Conservation (phyloP, 169 alveolate species). For the Theileria orientalis region DNA sequence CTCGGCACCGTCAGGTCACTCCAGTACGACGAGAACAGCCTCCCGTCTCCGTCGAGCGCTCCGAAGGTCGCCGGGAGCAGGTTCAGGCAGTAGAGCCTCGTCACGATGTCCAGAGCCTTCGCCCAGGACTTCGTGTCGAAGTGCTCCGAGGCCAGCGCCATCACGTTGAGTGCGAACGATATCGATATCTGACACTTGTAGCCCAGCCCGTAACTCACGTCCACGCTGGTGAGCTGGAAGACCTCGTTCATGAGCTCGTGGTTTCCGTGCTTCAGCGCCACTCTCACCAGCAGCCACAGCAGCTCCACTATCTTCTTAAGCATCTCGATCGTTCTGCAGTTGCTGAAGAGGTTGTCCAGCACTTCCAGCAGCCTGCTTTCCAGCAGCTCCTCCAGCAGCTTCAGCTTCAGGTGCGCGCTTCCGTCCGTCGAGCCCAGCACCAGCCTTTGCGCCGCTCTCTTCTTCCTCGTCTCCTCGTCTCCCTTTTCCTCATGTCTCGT, state of each 20-base stretch:
- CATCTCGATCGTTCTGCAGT: slow-evolving; percentile 4
- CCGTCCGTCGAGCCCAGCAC: not conserved
- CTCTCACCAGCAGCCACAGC: slow-evolving; percentile 43
- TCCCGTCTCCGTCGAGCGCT: slow-evolving; percentile 52
- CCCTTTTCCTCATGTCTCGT: not conserved
- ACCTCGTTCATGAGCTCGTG: slow-evolving; percentile 27
- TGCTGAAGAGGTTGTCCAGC: slow-evolving; percentile 9
- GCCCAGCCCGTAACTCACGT: slow-evolving; percentile 39
- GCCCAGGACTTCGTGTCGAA: slow-evolving; percentile 55
- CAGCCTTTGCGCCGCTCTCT: not conserved
- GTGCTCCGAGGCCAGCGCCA: slow-evolving; percentile 49
- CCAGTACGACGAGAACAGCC: slow-evolving; percentile 24
- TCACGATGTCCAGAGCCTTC: slow-evolving; percentile 48
- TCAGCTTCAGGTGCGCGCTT: not conserved
- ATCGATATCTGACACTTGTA: slow-evolving; percentile 61
- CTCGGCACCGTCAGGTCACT: slow-evolving; percentile 39
- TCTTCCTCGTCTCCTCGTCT: not conserved
- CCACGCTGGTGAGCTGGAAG: slow-evolving; percentile 42
- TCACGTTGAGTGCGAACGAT: slow-evolving; percentile 34
- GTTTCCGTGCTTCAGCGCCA: slow-evolving; percentile 22
- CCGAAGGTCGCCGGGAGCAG: slow-evolving; percentile 59
- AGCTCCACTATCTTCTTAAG: slow-evolving; percentile 42
- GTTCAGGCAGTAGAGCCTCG: slow-evolving; percentile 55
- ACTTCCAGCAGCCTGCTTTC: slow-evolving; percentile 17
- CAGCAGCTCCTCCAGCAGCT: slow-evolving; percentile 29